Evolutionary conservation across 805 yeast species (phyloP), one percentile per base, ranked within the genome.

Genomic region (Candida nitratophila): DNA sequence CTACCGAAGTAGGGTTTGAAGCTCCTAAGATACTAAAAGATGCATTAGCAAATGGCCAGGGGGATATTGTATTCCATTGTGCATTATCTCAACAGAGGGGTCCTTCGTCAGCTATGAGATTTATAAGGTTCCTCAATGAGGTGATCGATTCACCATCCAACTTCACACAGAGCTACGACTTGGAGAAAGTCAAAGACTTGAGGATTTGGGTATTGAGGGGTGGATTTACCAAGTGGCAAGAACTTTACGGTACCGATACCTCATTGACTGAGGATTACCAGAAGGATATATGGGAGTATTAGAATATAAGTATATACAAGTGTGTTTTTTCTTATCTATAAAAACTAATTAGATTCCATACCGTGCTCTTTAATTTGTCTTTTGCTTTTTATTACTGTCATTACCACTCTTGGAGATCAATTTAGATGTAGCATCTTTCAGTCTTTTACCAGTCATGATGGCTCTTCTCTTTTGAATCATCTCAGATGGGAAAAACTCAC

Each of bases 21-120:
- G 53, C 71, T 26, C 69, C 69, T 2, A 67, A 65, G 7, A 68
- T 74, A 34, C 52, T 64, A 19, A 51, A 56, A n/a, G 50, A 63
- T 36, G 57, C 73, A 30, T 56, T 62, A 11, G 59, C 56, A n/a
- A 45, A 53, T 2, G 49, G 61, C 4, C 56, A 63, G 7, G 65
- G 70, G 37, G 79, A 75, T 43, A 76, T 88, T 0, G 83, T 93
- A 0, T 93, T 91, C 65, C 96, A 93, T 60, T 91, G 99, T 62
- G 89, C 90, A 26, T 70, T 86, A 27, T 83, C 95, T 3, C 98
- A 93, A 62, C 95, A 83, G 47, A 69, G 99, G 42, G 98, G 98
- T 0, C 98, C 98, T 0, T 69, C 86, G 3, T 76, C 96, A 3
- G 89, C 97, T 0, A 65, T 81, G 63, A 69, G 68, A 53, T 83